Percentiles rank a stretch among this genome's conserved stretches.
Evolutionary conservation across 495 filamentous ascomycete genomes (phyloP).

Genomic region (Tuber borchii): DNA sequence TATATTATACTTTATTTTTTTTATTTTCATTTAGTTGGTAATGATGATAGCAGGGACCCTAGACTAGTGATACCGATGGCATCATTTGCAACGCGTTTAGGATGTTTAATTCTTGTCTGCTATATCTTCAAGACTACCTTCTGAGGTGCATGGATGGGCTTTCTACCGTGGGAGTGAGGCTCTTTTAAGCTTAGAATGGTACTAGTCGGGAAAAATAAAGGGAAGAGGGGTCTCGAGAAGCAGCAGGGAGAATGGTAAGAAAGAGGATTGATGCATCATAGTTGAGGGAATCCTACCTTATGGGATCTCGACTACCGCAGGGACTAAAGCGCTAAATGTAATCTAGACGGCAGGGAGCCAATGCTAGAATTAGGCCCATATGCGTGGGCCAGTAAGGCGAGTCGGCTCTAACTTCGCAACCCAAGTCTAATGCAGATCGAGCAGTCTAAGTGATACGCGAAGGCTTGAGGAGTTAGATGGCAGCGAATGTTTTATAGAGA

Average conservation of each 20-base stretch:
- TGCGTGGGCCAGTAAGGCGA: neutral
- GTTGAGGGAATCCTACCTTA: too few relatives aligned
- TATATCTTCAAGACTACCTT: neutral
- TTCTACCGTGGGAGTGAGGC: neutral
- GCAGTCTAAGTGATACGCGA: neutral
- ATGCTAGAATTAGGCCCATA: neutral
- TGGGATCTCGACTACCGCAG: neutral
- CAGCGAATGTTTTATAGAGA: neutral
- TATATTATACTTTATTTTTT: too few relatives aligned
- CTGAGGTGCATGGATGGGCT: neutral
- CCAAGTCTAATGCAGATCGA: neutral
- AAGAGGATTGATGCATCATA: neutral
- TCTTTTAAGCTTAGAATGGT: neutral
- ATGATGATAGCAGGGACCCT: too few relatives aligned
- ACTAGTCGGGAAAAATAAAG: neutral
- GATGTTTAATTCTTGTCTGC: too few relatives aligned
- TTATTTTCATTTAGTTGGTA: too few relatives aligned
- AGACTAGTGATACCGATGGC: too few relatives aligned
- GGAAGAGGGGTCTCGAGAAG: neutral
- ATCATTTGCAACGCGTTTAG: too few relatives aligned
- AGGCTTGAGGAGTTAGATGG: neutral
- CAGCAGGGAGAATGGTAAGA: neutral
- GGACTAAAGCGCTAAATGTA: too few relatives aligned
- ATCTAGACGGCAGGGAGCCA: neutral
- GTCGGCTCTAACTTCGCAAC: neutral